These are phyloP conservation scores for Cardamine resedifolia DNA, from an alignment of 345 rosid species.

Conservation along the genomic window DNA sequence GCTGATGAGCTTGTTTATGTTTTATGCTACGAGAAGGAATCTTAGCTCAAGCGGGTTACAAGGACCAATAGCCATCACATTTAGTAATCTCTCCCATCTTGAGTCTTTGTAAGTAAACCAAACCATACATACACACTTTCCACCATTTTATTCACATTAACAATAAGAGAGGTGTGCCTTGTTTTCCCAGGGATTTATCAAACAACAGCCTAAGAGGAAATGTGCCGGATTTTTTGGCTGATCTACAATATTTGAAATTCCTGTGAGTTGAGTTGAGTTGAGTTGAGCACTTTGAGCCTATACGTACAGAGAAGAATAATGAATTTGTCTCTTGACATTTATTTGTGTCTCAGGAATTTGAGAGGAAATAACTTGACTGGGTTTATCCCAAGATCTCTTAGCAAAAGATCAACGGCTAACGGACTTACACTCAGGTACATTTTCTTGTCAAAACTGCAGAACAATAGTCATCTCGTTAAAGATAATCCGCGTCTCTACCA, in stretches of 20 bases:
- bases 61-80: conserved; percentile 42
- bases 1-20: conserved; percentile 19
- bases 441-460: not conserved
- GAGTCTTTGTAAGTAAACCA: conserved; percentile 45
- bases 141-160: not conserved
- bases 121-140: not conserved
- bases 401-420: conserved; percentile 40
- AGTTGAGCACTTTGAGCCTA: conserved; percentile 26
- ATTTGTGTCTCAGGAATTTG: conserved; percentile 41
- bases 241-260: conserved; percentile 38
- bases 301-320: not conserved
- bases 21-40: conserved; percentile 40
- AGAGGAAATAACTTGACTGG: conserved; percentile 56
- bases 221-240: conserved; percentile 47
- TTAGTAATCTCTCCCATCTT: conserved; percentile 41
- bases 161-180: not conserved
- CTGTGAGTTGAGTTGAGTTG: conserved; percentile 52
- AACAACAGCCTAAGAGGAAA: conserved; percentile 50
- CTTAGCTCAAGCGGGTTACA: conserved; percentile 51
- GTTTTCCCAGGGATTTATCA: conserved; percentile 55
- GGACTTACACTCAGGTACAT: conserved; percentile 47
- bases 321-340: conserved; percentile 17
- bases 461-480: not conserved
- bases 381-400: conserved; percentile 44
- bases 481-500: not conserved